Evolutionary conservation across 176 grass and related monocot species (phyloP).

Genomic region (Oryza punctata): DNA sequence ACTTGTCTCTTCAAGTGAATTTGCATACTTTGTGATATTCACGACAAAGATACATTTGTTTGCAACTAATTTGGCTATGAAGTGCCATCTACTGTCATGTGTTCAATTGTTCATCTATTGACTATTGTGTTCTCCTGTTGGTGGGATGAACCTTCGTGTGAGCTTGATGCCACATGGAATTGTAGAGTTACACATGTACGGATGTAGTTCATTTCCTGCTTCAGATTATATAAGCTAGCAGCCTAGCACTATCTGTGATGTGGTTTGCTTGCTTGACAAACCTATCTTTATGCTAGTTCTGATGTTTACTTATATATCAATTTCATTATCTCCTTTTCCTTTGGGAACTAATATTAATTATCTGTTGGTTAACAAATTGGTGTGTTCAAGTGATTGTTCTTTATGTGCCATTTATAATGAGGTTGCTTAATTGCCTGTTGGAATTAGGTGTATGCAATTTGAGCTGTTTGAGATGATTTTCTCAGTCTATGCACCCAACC

Average conservation of each 20-base stretch:
- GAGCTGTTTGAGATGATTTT: not conserved
- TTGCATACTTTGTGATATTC: constrained; percentile 59
- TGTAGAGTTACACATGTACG: not conserved
- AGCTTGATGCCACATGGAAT: not conserved
- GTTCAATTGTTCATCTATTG: constrained; percentile 16
- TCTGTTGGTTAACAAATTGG: not conserved
- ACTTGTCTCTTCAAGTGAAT: constrained; percentile 59
- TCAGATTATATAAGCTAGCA: not conserved
- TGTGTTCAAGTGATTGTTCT: constrained; percentile 6
- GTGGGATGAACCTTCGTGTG: constrained; percentile 29
- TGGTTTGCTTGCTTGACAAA: constrained; percentile 16
- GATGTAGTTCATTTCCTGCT: constrained; percentile 7
- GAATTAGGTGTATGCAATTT: not conserved
- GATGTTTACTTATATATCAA: not conserved
- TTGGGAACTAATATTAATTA: not conserved
- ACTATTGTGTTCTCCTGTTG: constrained; percentile 6
- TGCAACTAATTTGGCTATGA: constrained; percentile 42
- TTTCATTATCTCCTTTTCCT: not conserved
- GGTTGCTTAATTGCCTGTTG: constrained; percentile 17
- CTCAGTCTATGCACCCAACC: constrained; percentile 8
- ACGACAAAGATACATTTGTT: constrained; percentile 42
- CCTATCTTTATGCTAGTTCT: not conserved
- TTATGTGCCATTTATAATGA: not conserved
- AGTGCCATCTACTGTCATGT: constrained; percentile 8
- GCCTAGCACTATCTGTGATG: not conserved